These are phyloP conservation scores for Tuber microsphaerosporum DNA, from an alignment of 495 filamentous ascomycete species.

Conservation along the genomic window DNA sequence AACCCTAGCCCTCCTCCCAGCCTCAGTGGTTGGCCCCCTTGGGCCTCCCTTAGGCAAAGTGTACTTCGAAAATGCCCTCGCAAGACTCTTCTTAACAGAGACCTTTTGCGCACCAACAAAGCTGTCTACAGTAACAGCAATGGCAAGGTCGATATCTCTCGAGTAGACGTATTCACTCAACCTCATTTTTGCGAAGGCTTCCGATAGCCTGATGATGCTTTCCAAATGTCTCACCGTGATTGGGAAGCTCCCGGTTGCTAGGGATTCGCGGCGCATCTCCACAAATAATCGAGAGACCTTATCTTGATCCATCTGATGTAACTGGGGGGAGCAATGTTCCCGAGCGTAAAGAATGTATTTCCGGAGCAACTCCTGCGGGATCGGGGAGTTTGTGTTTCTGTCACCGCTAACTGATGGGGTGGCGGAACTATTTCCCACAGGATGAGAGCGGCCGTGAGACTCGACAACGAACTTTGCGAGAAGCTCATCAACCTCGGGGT, in stretches of 20 bases:
- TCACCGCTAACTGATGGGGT: neutral
- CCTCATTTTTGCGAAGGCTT: constrained; percentile 97
- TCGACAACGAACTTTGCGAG: constrained; percentile 92
- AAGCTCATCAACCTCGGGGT: constrained; percentile 88
- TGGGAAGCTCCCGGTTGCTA: constrained; percentile 92
- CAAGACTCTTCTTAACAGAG: constrained; percentile 93
- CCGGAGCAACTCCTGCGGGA: constrained; percentile 82
- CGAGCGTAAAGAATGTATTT: constrained; percentile 98
- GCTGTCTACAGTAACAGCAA: constrained; percentile 90
- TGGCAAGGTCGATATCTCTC: constrained; percentile 91
- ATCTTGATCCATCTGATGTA: constrained; percentile 97
- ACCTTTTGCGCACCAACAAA: constrained; percentile 97
- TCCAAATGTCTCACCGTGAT: constrained; percentile 98
- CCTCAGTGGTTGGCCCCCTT: constrained; percentile 18
- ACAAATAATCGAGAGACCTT: constrained; percentile 91
- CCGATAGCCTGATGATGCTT: constrained; percentile 90
- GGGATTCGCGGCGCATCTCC: constrained; percentile 86
- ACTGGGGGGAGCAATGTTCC: constrained; percentile 80
- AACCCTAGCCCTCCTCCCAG: constrained; percentile 17
- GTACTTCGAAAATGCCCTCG: constrained; percentile 96
- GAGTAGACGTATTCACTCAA: constrained; percentile 83
- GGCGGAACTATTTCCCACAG: constrained; percentile 41
- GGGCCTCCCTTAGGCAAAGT: constrained; percentile 44
- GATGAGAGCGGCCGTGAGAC: constrained; percentile 85
- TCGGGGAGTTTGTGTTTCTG: constrained; percentile 42